Percentiles rank a stretch among this genome's conserved stretches.
phyloP scores from a whole-genome alignment of 1,284 basidiomycete species.

The Cryptococcus sp. region DNA sequence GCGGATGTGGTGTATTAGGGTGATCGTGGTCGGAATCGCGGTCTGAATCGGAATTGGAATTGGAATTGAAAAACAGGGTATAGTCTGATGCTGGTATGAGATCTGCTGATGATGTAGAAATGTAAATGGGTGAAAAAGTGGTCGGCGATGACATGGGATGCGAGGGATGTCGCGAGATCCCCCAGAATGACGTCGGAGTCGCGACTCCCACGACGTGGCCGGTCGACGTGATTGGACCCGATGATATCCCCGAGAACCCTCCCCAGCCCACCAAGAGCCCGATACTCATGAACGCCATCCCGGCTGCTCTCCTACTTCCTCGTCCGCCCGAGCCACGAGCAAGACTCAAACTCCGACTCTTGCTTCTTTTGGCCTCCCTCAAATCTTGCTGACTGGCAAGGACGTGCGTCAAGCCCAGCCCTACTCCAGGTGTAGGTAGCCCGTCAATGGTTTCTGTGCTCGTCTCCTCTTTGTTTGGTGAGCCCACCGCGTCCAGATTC shows the following conservation, averaged over 20 bases:
- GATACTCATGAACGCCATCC: conserved; percentile 53
- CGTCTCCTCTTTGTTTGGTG: neutral
- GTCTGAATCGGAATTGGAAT: neutral
- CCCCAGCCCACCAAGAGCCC: conserved; percentile 33
- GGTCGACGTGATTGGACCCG: neutral
- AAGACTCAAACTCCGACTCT: conserved; percentile 40
- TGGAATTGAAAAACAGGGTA: neutral
- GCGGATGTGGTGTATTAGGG: conserved; percentile 7
- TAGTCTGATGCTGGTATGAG: neutral
- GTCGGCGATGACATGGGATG: neutral
- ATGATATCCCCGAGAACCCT: neutral
- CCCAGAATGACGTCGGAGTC: neutral
- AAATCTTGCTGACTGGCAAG: conserved; percentile 8
- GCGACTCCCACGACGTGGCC: neutral
- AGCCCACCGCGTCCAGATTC: neutral
- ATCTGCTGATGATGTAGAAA: neutral
- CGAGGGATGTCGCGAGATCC: neutral
- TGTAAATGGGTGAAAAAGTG: neutral
- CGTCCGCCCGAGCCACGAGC: conserved; percentile 30
- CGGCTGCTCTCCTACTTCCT: conserved; percentile 41
- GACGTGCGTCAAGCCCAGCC: conserved; percentile 1
- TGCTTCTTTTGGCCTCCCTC: conserved; percentile 23
- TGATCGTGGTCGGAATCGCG: conserved; percentile 1
- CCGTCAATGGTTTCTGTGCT: conserved; percentile 14
- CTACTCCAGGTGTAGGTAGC: conserved; percentile 10